Conservation (phyloP, 371 early-diverging fungal species). For the Apophysomyces elegans region DNA sequence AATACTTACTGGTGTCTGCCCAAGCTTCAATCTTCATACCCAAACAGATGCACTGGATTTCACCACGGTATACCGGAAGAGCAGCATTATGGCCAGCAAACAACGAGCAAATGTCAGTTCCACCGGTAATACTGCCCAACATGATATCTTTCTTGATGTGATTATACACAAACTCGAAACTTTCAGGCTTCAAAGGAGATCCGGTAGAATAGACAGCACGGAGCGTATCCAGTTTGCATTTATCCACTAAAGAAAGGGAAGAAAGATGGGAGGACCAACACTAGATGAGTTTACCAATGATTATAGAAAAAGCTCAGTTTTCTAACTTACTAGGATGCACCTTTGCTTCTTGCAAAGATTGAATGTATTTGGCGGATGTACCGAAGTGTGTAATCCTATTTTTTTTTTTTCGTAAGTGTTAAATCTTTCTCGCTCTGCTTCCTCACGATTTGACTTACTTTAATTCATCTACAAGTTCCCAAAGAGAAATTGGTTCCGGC, state of each 20-base stretch:
- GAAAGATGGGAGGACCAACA: not conserved
- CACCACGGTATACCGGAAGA: constrained; percentile 92
- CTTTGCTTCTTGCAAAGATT: constrained; percentile 82
- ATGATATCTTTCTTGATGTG: constrained; percentile 83
- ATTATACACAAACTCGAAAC: constrained; percentile 88
- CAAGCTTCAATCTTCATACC: constrained; percentile 96
- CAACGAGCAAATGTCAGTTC: constrained; percentile 95
- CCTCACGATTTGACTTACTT: constrained; percentile 31
- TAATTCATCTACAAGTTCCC: constrained; percentile 79
- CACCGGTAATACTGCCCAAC: constrained; percentile 94
- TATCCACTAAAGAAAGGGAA: constrained; percentile 23
- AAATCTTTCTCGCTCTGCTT: too few relatives aligned
- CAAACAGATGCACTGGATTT: constrained; percentile 90
- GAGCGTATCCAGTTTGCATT: constrained; percentile 64
- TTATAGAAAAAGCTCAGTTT: not conserved
- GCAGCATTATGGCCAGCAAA: constrained; percentile 91
- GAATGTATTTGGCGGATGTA: constrained; percentile 95
- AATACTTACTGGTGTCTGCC: constrained; percentile 55
- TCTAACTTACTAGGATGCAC: constrained; percentile 58
- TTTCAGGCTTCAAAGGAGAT: constrained; percentile 90
- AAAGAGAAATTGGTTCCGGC: constrained; percentile 77
- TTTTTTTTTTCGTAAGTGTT: not conserved
- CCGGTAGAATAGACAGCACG: constrained; percentile 92
- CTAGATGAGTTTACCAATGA: too few relatives aligned
- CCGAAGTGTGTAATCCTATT: constrained; percentile 87